phyloP scores from a whole-genome alignment of 768 basidiomycete genomes.

The Macrolepiota dolichaula region DNA sequence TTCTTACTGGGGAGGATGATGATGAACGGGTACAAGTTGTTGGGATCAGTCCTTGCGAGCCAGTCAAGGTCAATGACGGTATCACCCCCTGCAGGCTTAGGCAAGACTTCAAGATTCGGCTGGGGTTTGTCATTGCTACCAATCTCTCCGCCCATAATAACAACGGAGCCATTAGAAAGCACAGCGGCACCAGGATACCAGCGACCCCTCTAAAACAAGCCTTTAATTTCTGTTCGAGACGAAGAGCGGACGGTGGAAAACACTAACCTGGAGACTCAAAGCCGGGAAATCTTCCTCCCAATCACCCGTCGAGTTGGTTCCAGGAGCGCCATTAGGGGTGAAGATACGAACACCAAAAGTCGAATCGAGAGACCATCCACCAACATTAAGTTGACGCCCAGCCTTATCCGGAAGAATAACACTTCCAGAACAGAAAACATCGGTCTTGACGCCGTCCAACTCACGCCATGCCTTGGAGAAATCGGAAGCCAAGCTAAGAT shows the following conservation, averaged over 20 bases:
- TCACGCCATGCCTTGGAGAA: conserved; percentile 63
- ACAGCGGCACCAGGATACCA: conserved; percentile 74
- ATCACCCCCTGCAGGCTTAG: conserved; percentile 59
- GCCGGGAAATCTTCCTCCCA: conserved; percentile 71
- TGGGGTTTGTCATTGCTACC: conserved; percentile 66
- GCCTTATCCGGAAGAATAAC: conserved; percentile 74
- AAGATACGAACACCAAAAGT: conserved; percentile 75
- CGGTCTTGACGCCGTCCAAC: conserved; percentile 67
- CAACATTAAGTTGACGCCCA: conserved; percentile 62
- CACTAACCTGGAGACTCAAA: conserved; percentile 56
- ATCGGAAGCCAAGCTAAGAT: conserved; percentile 50
- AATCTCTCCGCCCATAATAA: conserved; percentile 72
- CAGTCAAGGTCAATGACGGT: conserved; percentile 63
- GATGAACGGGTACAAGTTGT: conserved; percentile 79
- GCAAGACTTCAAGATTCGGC: conserved; percentile 71
- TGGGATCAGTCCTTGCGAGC: conserved; percentile 69
- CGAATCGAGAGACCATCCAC: conserved; percentile 69
- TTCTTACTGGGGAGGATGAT: conserved; percentile 65
- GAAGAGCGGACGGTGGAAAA: not conserved
- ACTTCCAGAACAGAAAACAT: conserved; percentile 78
- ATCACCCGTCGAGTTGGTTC: conserved; percentile 71
- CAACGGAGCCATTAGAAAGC: conserved; percentile 69
- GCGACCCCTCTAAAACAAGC: conserved; percentile 43
- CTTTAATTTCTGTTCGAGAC: not conserved
- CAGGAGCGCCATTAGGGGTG: conserved; percentile 62